phyloP scores from a whole-genome alignment of 176 grass and related monocot species.

The Cenchrus purpureus region DNA sequence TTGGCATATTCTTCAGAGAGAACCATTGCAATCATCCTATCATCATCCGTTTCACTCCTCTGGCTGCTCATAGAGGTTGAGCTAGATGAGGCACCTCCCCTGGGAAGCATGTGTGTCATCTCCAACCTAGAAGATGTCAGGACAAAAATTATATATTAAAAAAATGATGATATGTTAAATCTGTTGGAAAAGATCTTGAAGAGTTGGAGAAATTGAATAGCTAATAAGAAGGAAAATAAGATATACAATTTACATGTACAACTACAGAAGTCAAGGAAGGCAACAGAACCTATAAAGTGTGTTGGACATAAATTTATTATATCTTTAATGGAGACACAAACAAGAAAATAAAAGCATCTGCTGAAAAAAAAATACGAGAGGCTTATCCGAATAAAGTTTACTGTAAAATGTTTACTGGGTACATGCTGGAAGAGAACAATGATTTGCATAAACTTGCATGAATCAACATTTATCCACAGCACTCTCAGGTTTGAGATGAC shows the following conservation, averaged over 20 bases:
- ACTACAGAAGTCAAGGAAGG: not conserved
- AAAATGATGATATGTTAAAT: not conserved
- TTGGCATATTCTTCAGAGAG: conserved; percentile 94
- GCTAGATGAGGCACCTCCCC: conserved; percentile 78
- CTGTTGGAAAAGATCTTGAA: not conserved
- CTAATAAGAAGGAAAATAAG: not conserved
- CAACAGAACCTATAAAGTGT: conserved; percentile 7
- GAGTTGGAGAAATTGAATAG: not conserved
- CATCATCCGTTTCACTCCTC: conserved; percentile 67
- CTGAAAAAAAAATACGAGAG: not conserved
- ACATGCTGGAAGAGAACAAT: not conserved
- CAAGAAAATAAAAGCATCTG: not conserved
- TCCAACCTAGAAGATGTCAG: conserved; percentile 31
- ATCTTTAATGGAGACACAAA: not conserved
- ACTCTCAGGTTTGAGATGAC: not conserved
- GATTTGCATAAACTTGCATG: conserved; percentile 1
- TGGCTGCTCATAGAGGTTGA: conserved; percentile 70
- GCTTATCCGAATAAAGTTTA: not conserved
- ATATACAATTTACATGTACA: conserved; percentile 4
- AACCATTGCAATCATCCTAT: conserved; percentile 95
- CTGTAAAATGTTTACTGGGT: not conserved
- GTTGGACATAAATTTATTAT: not conserved
- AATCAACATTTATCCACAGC: not conserved
- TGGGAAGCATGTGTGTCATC: conserved; percentile 57
- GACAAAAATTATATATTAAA: conserved; percentile 2